phyloP scores from a whole-genome alignment of 139 green algal genomes.

The Desmodesmus armatus region DNA sequence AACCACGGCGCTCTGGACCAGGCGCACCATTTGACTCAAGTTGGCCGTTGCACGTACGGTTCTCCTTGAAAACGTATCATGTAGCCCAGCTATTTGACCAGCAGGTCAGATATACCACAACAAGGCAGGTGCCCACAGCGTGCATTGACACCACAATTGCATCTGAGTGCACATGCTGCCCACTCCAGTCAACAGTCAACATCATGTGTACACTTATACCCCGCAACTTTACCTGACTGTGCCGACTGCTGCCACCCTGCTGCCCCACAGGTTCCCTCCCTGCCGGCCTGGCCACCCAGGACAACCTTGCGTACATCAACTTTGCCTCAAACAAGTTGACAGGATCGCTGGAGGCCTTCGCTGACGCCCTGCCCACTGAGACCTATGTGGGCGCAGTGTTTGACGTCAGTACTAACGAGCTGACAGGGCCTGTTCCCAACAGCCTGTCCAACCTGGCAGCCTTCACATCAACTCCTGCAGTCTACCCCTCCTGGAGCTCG shows the following conservation, averaged over 20 bases:
- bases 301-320: conserved; percentile 32
- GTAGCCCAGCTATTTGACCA: too few relatives aligned
- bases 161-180: not conserved
- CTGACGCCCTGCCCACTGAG: not conserved
- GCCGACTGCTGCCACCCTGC: not conserved
- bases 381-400: conserved; percentile 18
- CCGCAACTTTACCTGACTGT: not conserved
- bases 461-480: not conserved
- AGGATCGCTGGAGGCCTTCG: conserved; percentile 20
- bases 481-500: conserved; percentile 34
- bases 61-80: too few relatives aligned
- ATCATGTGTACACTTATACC: not conserved
- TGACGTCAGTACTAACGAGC: conserved; percentile 37
- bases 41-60: too few relatives aligned
- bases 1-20: too few relatives aligned
- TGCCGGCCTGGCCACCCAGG: not conserved
- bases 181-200: too few relatives aligned
- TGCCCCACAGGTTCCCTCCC: not conserved
- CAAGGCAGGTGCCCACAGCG: too few relatives aligned
- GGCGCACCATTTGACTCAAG: too few relatives aligned
- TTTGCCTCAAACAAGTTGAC: conserved; percentile 22
- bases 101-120: too few relatives aligned
- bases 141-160: too few relatives aligned
- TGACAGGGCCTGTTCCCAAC: conserved; percentile 19
- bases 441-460: conserved; percentile 12